Evolutionary conservation across 2,329 filamentous ascomycete genomes (phyloP), one percentile per base, ranked within the genome.

Genomic region (Tolypocladium album): DNA sequence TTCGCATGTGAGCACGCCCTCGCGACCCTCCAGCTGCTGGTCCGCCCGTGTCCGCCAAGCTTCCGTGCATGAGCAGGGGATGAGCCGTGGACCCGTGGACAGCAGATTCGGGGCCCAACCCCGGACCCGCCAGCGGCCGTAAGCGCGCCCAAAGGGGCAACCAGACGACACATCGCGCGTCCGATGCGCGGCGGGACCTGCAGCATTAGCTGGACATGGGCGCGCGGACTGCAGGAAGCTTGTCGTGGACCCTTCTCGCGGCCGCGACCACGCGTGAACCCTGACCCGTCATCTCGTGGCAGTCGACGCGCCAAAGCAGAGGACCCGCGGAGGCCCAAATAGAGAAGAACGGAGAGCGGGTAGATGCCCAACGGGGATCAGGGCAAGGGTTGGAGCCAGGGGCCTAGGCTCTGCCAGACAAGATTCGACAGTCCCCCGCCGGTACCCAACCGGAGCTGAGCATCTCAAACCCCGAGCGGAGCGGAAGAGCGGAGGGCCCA

Each of bases 121-220:
- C 47, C 20, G 20, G 11, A n/a, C 31, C 31, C 20, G 20, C 50
- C 31, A 38, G n/a, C 7, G 31, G 17, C 9, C 31, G 17, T 53
- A 58, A 59, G 58, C 63, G 50, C 63, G 59, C 70, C 67, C 58
- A 68, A 72, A 71, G 55, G 60, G 70, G 70, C 62, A 72, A 71
- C 53, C 58, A 66, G 64, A 68, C 61, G 62, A 70, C 70, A 72
- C 61, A 64, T 63, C 65, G 61, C 72, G 70, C 70, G 69, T 67
- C 68, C 68, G 62, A 65, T 66, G 60, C 59, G 22, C 60, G 63
- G 59, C 59, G 55, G 64, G 61, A 64, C 62, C 64, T 64, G 63
- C 63, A 64, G 63, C 45, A 47, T 61, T 56, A 59, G 56, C 56
- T 50, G 58, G 42, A 56, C 53, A 45, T 31, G 27, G 59, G 61